A percentile compares a stretch with the other conserved stretches of the same genome.
Evolutionary conservation across 208 protist genomes (phyloP).

Genomic region (Wallacemonas sp.): DNA sequence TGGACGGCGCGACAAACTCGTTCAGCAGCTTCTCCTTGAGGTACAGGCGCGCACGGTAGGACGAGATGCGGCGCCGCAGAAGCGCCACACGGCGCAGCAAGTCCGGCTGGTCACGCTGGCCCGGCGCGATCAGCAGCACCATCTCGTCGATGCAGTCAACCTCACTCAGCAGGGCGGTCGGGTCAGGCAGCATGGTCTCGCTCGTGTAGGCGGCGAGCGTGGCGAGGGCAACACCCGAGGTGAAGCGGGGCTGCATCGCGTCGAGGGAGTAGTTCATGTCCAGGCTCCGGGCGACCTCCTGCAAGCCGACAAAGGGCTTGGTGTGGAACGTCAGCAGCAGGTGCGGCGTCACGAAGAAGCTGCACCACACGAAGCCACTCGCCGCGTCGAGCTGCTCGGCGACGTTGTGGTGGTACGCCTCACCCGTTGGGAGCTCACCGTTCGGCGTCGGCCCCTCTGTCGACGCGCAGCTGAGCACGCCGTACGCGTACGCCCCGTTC

Average conservation of each 20-base stretch:
- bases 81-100: conserved; percentile 76
- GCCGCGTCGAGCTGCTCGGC: conserved; percentile 25
- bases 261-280: conserved; percentile 25
- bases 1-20: conserved; percentile 65
- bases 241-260: conserved; percentile 7
- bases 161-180: conserved; percentile 70
- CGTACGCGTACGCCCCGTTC: conserved; percentile 45
- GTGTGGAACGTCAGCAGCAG: conserved; percentile 69
- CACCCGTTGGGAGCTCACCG: conserved; percentile 24
- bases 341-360: conserved; percentile 52
- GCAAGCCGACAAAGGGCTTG: conserved; percentile 50
- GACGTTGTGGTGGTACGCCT: conserved; percentile 18
- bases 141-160: conserved; percentile 89
- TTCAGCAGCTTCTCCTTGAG: conserved; percentile 78
- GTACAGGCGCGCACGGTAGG: conserved; percentile 56
- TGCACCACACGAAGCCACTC: conserved; percentile 50
- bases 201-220: conserved; percentile 61
- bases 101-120: conserved; percentile 80
- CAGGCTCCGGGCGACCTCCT: conserved; percentile 49
- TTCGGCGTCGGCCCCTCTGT: conserved; percentile 21
- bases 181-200: conserved; percentile 72
- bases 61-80: conserved; percentile 75
- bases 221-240: conserved; percentile 32
- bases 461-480: conserved; percentile 55
- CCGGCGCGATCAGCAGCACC: conserved; percentile 82